Percentiles rank a stretch among this genome's conserved stretches.
phyloP scores from a whole-genome alignment of 176 grass and related monocot species.

The Rhynchospora breviuscula region DNA sequence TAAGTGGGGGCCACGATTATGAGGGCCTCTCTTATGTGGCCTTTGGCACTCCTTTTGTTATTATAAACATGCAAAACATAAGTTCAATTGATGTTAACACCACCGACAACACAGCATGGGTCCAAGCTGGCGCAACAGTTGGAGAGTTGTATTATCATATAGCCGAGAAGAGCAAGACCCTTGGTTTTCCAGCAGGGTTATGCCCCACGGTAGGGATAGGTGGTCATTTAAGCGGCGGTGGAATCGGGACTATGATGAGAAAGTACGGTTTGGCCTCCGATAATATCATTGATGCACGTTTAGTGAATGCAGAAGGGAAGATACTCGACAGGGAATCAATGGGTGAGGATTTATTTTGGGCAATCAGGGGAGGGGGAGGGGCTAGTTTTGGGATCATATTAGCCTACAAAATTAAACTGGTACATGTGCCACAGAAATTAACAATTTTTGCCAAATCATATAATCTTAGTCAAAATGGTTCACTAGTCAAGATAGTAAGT shows the following conservation, averaged over 20 bases:
- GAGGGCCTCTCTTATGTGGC: slow-evolving; percentile 42
- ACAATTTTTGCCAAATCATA: slow-evolving; percentile 16
- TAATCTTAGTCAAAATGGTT: slow-evolving; percentile 16
- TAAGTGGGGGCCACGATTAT: slow-evolving; percentile 41
- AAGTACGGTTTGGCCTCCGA: slow-evolving; percentile 28
- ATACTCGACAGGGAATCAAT: slow-evolving; percentile 29
- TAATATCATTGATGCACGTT: slow-evolving; percentile 27
- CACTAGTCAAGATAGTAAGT: slow-evolving; percentile 3
- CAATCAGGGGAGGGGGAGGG: slow-evolving; percentile 32
- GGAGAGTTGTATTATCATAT: slow-evolving; percentile 41
- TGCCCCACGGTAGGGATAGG: slow-evolving; percentile 32
- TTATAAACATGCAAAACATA: slow-evolving; percentile 25
- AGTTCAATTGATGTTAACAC: slow-evolving; percentile 16
- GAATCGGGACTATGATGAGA: slow-evolving; percentile 32
- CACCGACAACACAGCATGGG: slow-evolving; percentile 23
- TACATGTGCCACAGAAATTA: slow-evolving; percentile 22
- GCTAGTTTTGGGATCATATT: slow-evolving; percentile 40
- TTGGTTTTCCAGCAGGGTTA: slow-evolving; percentile 23
- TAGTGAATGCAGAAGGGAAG: slow-evolving; percentile 22
- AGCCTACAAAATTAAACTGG: slow-evolving; percentile 30
- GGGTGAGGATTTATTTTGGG: slow-evolving; percentile 42
- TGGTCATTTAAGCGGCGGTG: slow-evolving; percentile 36
- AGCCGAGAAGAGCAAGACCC: slow-evolving; percentile 12
- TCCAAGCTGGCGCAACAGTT: slow-evolving; percentile 34
- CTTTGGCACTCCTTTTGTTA: neutral